These are phyloP conservation scores for Tripidium arundinaceum DNA, from an alignment of 202 grass and related monocot species.

Conservation along the genomic window DNA sequence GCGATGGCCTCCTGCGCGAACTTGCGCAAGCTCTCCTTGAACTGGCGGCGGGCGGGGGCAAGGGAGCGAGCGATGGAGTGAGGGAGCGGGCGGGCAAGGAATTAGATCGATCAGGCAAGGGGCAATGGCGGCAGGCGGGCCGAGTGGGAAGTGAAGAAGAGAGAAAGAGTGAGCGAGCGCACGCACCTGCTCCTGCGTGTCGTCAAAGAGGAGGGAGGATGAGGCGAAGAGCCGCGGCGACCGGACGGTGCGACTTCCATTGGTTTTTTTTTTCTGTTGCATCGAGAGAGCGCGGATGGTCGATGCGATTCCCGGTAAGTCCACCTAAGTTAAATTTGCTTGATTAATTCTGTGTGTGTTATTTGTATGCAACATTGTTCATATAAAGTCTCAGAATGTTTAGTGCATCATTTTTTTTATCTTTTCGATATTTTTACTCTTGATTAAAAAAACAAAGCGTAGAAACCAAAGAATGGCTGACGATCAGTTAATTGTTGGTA, in stretches of 20 bases:
- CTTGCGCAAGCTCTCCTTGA: conserved; percentile 83
- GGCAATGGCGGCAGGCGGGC: not conserved
- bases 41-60: conserved; percentile 46
- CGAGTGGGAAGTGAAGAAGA: not conserved
- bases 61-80: too few relatives aligned
- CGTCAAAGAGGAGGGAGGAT: conserved; percentile 90
- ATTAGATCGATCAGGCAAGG: not conserved
- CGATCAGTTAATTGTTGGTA: conserved; percentile 92
- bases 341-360: too few relatives aligned
- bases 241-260: too few relatives aligned
- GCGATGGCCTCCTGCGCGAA: conserved; percentile 91
- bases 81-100: not conserved
- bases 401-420: conserved; percentile 12
- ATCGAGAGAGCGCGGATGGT: too few relatives aligned
- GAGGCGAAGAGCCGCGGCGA: conserved; percentile 37
- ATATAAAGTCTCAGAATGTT: not conserved
- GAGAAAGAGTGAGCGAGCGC: not conserved
- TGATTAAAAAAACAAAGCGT: conserved; percentile 44
- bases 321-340: too few relatives aligned
- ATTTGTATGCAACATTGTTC: not conserved
- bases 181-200: conserved; percentile 83
- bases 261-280: too few relatives aligned
- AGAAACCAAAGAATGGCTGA: conserved; percentile 99
- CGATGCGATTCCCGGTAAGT: too few relatives aligned
- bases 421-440: conserved; percentile 40